Evolutionary conservation across 345 rosid genomes (phyloP).

Genomic region (Boechera divaricarpa): DNA sequence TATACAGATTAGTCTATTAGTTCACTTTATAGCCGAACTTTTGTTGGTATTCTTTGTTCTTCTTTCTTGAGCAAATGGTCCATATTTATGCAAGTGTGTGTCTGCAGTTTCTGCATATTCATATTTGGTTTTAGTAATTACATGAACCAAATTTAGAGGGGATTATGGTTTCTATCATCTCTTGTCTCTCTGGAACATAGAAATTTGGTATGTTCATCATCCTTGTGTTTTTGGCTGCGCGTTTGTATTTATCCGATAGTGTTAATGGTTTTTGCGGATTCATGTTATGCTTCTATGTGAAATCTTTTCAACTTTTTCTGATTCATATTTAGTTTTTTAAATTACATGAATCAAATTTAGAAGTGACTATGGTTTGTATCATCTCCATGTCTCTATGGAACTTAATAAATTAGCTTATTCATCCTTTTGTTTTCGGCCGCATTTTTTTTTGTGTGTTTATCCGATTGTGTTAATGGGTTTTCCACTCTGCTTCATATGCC

Average conservation of each 20-base stretch:
- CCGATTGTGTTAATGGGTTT: not conserved
- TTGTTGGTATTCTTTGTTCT: not conserved
- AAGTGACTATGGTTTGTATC: not conserved
- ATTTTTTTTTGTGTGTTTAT: too few relatives aligned
- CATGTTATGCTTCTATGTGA: slow-evolving; percentile 18
- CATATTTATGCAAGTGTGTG: not conserved
- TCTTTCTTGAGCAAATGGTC: slow-evolving; percentile 21
- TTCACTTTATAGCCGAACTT: not conserved
- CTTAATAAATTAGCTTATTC: not conserved
- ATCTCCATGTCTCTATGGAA: not conserved
- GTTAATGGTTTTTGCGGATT: not conserved
- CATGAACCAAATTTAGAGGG: not conserved
- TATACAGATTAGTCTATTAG: not conserved
- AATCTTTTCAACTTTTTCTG: slow-evolving; percentile 3
- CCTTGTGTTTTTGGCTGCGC: not conserved
- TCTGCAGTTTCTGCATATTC: not conserved
- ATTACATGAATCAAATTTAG: not conserved
- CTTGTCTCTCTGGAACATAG: not conserved
- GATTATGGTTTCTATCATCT: not conserved
- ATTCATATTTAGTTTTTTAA: not conserved
- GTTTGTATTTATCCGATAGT: not conserved
- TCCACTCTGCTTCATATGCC: not conserved
- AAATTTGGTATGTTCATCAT: too few relatives aligned
- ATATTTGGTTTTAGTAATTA: not conserved
- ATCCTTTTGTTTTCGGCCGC: not conserved